phyloP scores from a whole-genome alignment of 1,284 basidiomycete species.

The Fomitopsis betulina region DNA sequence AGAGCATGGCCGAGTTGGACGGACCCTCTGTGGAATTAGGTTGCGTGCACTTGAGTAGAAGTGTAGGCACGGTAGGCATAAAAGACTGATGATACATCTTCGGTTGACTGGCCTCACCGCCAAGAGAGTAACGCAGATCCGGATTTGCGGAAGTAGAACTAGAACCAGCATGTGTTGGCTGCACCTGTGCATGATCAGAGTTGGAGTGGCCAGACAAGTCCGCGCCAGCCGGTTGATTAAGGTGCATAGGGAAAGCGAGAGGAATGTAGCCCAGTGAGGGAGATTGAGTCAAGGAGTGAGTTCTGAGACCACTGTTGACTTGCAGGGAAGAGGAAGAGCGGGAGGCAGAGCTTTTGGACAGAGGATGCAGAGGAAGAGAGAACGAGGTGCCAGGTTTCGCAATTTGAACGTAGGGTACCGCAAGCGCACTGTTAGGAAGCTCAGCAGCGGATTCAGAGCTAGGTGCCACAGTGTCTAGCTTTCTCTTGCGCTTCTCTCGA shows the following conservation, averaged over 20 bases:
- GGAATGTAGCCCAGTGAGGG: conserved; percentile 10
- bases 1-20: neutral
- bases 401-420: neutral
- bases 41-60: neutral
- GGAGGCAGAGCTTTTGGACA: neutral
- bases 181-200: neutral
- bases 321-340: neutral
- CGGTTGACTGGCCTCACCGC: neutral
- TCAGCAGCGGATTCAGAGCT: neutral
- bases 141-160: neutral
- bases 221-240: neutral
- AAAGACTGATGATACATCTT: neutral
- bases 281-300: conserved; percentile 5
- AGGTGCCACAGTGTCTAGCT: neutral
- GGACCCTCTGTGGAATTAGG: neutral
- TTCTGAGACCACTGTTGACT: neutral
- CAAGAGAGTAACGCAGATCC: neutral
- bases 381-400: conserved; percentile 13
- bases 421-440: neutral
- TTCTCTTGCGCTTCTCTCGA: neutral
- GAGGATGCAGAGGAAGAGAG: conserved; percentile 11
- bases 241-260: conserved; percentile 6
- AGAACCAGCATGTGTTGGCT: neutral
- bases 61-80: neutral
- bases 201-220: neutral